Conservation (phyloP, 169 alveolate species). For the Cystoisospora suis region DNA sequence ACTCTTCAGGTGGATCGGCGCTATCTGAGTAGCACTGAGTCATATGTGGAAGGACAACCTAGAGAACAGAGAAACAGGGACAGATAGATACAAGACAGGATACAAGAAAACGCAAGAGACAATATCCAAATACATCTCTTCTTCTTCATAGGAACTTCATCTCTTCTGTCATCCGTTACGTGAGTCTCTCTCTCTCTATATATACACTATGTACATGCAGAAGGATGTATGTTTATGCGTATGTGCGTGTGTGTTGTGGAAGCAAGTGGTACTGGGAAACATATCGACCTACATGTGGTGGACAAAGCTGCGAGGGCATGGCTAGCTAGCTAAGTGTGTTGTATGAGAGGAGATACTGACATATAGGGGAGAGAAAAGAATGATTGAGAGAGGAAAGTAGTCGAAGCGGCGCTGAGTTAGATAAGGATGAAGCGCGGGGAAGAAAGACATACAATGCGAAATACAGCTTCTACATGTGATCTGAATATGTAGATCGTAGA, state of each 20-base stretch:
- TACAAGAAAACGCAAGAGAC: not conserved
- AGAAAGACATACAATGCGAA: too few species aligned
- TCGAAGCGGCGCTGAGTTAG: too few species aligned
- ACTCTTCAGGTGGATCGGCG: conserved; percentile 98
- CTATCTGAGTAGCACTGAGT: conserved; percentile 98
- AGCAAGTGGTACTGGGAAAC: too few species aligned
- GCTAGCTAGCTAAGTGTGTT: too few species aligned
- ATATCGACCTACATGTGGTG: too few species aligned
- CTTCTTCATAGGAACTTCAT: not conserved
- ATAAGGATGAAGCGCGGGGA: too few species aligned
- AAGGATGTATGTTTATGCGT: not conserved
- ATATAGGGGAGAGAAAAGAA: not conserved
- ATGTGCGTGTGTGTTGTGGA: not conserved
- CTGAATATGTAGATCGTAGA: too few species aligned
- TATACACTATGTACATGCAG: not conserved
- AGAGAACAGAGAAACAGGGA: conserved; percentile 57
- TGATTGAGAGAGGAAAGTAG: not conserved
- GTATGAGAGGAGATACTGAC: not conserved
- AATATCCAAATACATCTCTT: not conserved
- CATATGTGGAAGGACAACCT: conserved; percentile 93
- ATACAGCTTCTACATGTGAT: too few species aligned
- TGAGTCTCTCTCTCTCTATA: not conserved
- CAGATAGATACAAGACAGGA: not conserved
- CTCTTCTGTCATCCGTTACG: not conserved
- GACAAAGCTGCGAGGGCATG: too few species aligned